Evolutionary conservation across 192 early-diverging fungal species (phyloP).

Genomic region (Geosiphon pyriformis): DNA sequence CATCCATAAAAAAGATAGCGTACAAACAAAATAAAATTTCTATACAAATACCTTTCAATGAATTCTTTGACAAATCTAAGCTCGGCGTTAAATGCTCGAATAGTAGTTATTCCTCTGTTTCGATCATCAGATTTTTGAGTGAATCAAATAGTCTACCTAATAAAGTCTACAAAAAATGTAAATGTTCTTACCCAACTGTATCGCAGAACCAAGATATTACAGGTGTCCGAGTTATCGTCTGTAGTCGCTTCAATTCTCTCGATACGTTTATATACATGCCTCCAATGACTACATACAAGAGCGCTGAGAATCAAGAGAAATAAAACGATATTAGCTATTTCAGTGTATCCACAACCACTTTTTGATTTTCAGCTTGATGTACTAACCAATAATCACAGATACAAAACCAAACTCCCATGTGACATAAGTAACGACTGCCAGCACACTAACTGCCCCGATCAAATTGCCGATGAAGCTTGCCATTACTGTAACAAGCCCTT

Average conservation of each 20-base stretch:
- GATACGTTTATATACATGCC: constrained; percentile 22
- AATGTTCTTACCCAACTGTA: constrained; percentile 32
- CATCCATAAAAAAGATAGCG: background rate
- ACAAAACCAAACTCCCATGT: constrained; percentile 63
- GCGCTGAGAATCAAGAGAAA: background rate
- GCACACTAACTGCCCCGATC: constrained; percentile 43
- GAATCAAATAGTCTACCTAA: too few species aligned
- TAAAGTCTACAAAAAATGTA: too few species aligned
- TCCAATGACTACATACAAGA: constrained; percentile 13
- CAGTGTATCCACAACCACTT: background rate
- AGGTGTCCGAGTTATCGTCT: constrained; percentile 43
- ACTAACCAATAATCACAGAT: constrained; percentile 40
- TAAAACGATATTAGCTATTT: background rate
- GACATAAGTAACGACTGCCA: constrained; percentile 55
- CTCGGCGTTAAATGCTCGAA: constrained; percentile 77
- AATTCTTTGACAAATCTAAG: constrained; percentile 59
- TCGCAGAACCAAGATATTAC: constrained; percentile 42
- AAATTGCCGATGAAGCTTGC: constrained; percentile 41
- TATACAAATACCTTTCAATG: constrained; percentile 23
- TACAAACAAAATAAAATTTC: background rate
- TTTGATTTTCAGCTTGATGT: background rate
- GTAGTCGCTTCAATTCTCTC: constrained; percentile 87
- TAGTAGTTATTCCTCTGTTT: constrained; percentile 67
- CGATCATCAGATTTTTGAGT: too few species aligned
- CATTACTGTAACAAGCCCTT: constrained; percentile 46